phyloP scores from a whole-genome alignment of 129 eudicot species.

The Flaveria linearis region DNA sequence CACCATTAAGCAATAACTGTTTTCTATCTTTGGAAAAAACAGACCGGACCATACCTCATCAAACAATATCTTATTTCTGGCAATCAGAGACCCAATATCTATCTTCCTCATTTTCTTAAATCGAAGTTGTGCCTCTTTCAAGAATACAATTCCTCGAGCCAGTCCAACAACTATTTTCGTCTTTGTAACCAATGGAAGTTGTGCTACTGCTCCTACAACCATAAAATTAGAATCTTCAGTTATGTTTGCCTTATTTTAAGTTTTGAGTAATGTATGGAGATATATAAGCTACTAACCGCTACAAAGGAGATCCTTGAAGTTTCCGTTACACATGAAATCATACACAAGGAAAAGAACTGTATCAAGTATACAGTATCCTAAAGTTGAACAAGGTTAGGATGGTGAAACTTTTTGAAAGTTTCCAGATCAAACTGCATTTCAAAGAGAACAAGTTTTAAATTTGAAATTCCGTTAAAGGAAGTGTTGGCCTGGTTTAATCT shows the following conservation, averaged over 20 bases:
- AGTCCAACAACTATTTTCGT: neutral
- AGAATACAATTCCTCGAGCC: neutral
- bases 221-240: neutral
- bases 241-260: too few relatives aligned
- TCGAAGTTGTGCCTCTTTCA: too few relatives aligned
- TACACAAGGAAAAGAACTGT: neutral
- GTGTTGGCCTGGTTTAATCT: too few relatives aligned
- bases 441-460: too few relatives aligned
- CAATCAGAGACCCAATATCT: neutral
- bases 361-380: constrained; percentile 1
- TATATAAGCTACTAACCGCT: constrained; percentile 11
- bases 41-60: neutral
- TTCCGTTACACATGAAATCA: constrained; percentile 15
- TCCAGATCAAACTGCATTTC: neutral
- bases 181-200: neutral
- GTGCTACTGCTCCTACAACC: neutral
- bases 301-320: neutral
- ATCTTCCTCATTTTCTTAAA: neutral
- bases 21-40: too few relatives aligned
- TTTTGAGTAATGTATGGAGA: neutral
- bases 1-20: too few relatives aligned
- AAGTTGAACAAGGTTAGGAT: constrained; percentile 24
- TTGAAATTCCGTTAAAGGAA: too few relatives aligned
- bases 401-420: neutral
- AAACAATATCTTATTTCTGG: neutral